These are phyloP conservation scores for Incumbomyces lentus DNA, from an alignment of 2,329 filamentous ascomycete genomes.

Conservation along the genomic window DNA sequence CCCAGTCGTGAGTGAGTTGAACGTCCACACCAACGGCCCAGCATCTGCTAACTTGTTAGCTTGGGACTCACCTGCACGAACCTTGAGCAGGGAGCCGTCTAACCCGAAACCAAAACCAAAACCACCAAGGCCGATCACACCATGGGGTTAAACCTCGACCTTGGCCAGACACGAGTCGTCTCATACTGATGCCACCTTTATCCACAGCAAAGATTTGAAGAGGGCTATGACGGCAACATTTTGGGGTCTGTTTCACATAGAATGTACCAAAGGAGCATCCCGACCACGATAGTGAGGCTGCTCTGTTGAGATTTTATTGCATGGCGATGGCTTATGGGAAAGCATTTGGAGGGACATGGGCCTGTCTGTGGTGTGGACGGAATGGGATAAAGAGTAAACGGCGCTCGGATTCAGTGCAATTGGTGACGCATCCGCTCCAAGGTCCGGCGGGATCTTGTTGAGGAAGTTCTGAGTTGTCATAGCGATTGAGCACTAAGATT, in stretches of 20 bases:
- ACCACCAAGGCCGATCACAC: neutral
- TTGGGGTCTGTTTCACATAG: neutral
- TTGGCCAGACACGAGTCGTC: too few relatives aligned
- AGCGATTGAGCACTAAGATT: too few relatives aligned
- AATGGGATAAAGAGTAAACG: too few relatives aligned
- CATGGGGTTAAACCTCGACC: neutral
- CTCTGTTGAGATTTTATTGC: neutral
- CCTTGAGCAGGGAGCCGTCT: neutral
- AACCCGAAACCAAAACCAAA: neutral
- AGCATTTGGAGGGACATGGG: neutral
- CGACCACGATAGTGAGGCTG: neutral
- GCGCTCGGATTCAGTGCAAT: too few relatives aligned
- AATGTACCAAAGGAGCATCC: neutral
- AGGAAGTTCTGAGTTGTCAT: too few relatives aligned
- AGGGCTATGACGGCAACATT: too few relatives aligned
- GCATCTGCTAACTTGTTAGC: neutral
- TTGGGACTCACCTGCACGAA: neutral
- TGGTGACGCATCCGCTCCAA: too few relatives aligned
- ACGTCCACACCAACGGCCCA: neutral
- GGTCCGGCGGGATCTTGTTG: too few relatives aligned
- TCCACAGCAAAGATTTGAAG: too few relatives aligned
- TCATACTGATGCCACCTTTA: too few relatives aligned
- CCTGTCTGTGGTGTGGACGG: too few relatives aligned
- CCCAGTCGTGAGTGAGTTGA: neutral
- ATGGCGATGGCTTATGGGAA: neutral